phyloP scores from a whole-genome alignment of 1,284 basidiomycete genomes.

The Hypsizygus ulmarius region DNA sequence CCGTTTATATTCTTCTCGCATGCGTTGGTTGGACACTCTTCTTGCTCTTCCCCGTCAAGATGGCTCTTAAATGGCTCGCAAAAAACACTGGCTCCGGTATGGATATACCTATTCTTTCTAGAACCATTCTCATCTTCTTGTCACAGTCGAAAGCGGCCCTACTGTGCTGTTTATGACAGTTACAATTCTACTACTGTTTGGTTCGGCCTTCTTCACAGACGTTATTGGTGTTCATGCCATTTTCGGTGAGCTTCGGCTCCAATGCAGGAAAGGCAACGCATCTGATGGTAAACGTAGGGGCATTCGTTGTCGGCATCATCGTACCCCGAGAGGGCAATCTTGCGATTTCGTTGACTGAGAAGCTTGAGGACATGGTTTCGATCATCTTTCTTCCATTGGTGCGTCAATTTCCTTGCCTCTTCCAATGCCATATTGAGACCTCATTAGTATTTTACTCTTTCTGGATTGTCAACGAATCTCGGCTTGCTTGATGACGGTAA shows the following conservation, averaged over 20 bases:
- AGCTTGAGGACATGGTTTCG: constrained; percentile 80
- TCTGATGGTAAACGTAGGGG: constrained; percentile 48
- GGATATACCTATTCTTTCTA: constrained; percentile 11
- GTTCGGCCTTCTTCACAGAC: constrained; percentile 91
- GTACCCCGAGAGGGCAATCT: constrained; percentile 89
- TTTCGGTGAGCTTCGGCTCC: constrained; percentile 51
- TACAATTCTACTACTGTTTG: constrained; percentile 76
- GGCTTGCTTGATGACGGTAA: constrained; percentile 73
- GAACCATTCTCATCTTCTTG: not conserved
- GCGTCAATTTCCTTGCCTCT: constrained; percentile 22
- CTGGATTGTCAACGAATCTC: constrained; percentile 89
- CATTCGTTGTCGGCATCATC: constrained; percentile 88
- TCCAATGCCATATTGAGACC: constrained; percentile 4
- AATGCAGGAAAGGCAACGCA: not conserved
- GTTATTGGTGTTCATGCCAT: constrained; percentile 93
- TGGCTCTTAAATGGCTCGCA: constrained; percentile 68
- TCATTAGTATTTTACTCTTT: constrained; percentile 80
- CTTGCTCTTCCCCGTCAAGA: constrained; percentile 72
- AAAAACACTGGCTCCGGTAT: constrained; percentile 70
- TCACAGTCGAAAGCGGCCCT: constrained; percentile 66
- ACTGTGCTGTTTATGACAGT: constrained; percentile 78
- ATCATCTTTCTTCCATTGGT: constrained; percentile 88
- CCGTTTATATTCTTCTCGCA: constrained; percentile 79
- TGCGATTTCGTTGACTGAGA: constrained; percentile 75
- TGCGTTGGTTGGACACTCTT: constrained; percentile 83